A percentile compares a stretch with the other conserved stretches of the same genome.
Evolutionary conservation across 306 rosid genomes (phyloP).

Genomic region (Ammopiptanthus mongolicus): DNA sequence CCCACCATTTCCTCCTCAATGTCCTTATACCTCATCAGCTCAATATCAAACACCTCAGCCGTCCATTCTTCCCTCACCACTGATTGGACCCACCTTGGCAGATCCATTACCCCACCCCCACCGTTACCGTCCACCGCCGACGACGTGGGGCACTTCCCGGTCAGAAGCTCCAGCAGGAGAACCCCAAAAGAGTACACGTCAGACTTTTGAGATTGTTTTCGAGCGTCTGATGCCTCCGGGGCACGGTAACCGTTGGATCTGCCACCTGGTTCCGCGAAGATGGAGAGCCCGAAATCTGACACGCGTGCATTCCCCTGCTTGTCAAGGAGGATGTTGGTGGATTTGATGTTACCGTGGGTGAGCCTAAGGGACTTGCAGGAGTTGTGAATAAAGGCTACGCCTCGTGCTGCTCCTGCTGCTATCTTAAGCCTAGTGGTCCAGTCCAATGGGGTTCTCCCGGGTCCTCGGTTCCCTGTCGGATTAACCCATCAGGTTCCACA

Average conservation of each 20-base stretch:
- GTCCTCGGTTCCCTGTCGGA: slow-evolving; percentile 82
- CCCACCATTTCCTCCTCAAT: slow-evolving; percentile 99
- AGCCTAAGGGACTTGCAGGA: slow-evolving; percentile 61
- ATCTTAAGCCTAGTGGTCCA: slow-evolving; percentile 92
- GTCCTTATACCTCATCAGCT: slow-evolving; percentile 93
- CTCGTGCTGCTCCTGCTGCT: slow-evolving; percentile 83
- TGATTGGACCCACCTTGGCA: slow-evolving; percentile 95
- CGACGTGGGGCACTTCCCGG: slow-evolving; percentile 89
- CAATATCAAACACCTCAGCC: slow-evolving; percentile 95
- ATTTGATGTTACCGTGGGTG: slow-evolving; percentile 85
- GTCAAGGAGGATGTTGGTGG: slow-evolving; percentile 79
- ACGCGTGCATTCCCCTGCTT: slow-evolving; percentile 61
- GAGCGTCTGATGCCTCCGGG: slow-evolving; percentile 66
- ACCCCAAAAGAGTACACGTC: slow-evolving; percentile 91
- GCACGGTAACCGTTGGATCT: slow-evolving; percentile 83
- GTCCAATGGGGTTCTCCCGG: slow-evolving; percentile 87
- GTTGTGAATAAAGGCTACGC: slow-evolving; percentile 67
- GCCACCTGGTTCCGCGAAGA: slow-evolving; percentile 38
- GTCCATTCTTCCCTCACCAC: slow-evolving; percentile 99
- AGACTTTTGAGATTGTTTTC: slow-evolving; percentile 59
- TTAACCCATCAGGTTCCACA: slow-evolving; percentile 7
- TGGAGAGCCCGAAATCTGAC: slow-evolving; percentile 81
- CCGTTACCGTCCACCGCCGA: slow-evolving; percentile 32
- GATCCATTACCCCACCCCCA: slow-evolving; percentile 56
- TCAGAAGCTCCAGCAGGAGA: slow-evolving; percentile 72